Evolutionary conservation across 1,284 basidiomycete species (phyloP).

Genomic region (Ganoderma boninense): DNA sequence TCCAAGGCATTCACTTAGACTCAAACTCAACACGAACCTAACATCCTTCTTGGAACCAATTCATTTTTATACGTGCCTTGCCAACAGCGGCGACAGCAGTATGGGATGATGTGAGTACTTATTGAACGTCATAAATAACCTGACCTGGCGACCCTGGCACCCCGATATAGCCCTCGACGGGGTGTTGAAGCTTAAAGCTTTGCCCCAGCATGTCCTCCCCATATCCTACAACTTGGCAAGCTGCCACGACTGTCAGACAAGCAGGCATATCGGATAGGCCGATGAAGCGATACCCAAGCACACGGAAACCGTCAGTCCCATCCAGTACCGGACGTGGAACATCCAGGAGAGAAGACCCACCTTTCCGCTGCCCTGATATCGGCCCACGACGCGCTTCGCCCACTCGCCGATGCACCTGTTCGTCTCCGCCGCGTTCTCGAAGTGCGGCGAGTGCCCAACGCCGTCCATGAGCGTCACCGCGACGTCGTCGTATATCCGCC

Average conservation of each 20-base stretch:
- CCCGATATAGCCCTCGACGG: background rate
- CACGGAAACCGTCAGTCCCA: background rate
- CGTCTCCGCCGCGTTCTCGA: constrained; percentile 33
- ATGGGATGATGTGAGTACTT: background rate
- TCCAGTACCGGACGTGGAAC: background rate
- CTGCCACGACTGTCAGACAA: constrained; percentile 4
- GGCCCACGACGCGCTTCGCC: constrained; percentile 14
- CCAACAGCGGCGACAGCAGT: background rate
- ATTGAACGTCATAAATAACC: background rate
- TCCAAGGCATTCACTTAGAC: background rate
- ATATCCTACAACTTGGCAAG: constrained; percentile 1
- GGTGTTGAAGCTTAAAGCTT: background rate
- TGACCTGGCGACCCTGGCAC: too few relatives aligned
- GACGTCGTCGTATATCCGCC: constrained; percentile 41
- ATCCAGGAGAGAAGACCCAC: background rate
- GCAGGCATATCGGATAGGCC: constrained; percentile 2
- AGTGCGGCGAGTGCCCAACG: constrained; percentile 45
- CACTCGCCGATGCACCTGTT: constrained; percentile 21
- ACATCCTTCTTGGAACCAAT: background rate
- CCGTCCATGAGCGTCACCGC: constrained; percentile 42
- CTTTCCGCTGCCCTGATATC: background rate
- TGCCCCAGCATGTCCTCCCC: background rate
- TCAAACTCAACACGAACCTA: background rate
- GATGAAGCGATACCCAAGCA: constrained; percentile 1
- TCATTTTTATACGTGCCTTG: background rate